These are phyloP conservation scores for Fusarium globosum DNA, from an alignment of 2,329 filamentous ascomycete species.

Conservation along the genomic window DNA sequence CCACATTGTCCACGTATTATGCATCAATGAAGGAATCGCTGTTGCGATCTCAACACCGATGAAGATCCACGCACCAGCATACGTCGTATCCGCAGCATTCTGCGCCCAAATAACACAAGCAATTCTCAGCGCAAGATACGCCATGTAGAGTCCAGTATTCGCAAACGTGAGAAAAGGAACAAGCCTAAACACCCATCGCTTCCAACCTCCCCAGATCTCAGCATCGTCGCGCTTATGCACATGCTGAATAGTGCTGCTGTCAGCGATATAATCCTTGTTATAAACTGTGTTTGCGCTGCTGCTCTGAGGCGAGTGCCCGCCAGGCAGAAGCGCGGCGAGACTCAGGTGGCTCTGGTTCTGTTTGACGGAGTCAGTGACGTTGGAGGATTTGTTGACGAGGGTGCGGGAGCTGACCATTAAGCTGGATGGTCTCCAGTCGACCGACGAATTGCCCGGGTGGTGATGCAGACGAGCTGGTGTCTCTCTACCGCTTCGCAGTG, in stretches of 20 bases:
- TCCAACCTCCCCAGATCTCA: conserved; percentile 60
- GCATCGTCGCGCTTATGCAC: conserved; percentile 56
- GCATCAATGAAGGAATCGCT: conserved; percentile 65
- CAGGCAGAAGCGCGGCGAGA: conserved; percentile 53
- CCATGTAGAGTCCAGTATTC: conserved; percentile 56
- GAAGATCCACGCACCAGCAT: conserved; percentile 66
- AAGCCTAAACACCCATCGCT: conserved; percentile 52
- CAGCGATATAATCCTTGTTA: conserved; percentile 48
- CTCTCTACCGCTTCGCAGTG: conserved; percentile 41
- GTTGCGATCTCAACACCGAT: conserved; percentile 65
- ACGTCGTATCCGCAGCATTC: conserved; percentile 52
- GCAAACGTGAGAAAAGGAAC: conserved; percentile 54
- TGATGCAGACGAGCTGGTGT: conserved; percentile 36
- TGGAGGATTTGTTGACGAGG: conserved; percentile 24
- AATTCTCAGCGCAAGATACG: conserved; percentile 64
- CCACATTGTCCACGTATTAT: conserved; percentile 68
- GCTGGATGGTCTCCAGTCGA: conserved; percentile 47
- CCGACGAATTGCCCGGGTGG: conserved; percentile 40
- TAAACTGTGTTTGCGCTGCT: conserved; percentile 42
- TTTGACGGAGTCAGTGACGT: conserved; percentile 38
- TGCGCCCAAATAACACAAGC: conserved; percentile 65
- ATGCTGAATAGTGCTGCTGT: conserved; percentile 50
- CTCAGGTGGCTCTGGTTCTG: conserved; percentile 58
- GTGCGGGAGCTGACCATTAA: conserved; percentile 41
- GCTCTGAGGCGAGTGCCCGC: conserved; percentile 25